Evolutionary conservation across 192 early-diverging fungal genomes (phyloP), one percentile per base, ranked within the genome.

Genomic region (Backusella morwellensis): DNA sequence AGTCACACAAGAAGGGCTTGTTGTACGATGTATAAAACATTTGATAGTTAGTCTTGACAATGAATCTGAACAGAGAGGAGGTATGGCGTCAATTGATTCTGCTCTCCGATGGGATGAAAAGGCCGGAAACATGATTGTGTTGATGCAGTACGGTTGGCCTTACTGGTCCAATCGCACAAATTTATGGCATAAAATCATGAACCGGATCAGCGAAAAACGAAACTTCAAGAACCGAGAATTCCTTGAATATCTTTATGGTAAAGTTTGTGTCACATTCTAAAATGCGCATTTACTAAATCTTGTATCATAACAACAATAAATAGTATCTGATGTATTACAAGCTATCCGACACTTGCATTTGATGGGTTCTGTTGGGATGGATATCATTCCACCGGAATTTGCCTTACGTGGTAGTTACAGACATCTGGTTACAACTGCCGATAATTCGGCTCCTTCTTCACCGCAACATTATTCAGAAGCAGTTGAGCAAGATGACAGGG

Each of bases 121-220:
- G 19, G 74, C 77, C 4, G 80, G 80, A 0, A 72, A 71, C 23
- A 82, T 82, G 72, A 72, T 82, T 41, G 80, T 82, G 11, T 23
- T 82, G 36, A 82, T 82, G 80, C 80, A 82, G 68, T 78, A 75
- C 68, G 80, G 80, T 35, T 82, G 80, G 80, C 77, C 76, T 6
- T 82, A 82, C 54, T 82, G 80, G 80, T 73, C 38, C 32, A 50
- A 73, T 12, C 54, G 68, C 14, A 82, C 80, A 19, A 73, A 75
- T 29, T 67, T 78, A 35, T 82, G 80, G 76, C 38, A 75, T 4
- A 74, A 75, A 12, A 82, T 82, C 63, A 66, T 78, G 40, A 67
- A 82, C 19, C 76, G 77, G 9, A 82, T 82, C 38, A 70, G 71
- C 29, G 80, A 82, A 67, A 82, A 78, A 59, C 52, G 70, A 35